Evolutionary conservation across 2,329 filamentous ascomycete species (phyloP).

Genomic region (Venturiaceae sp.): DNA sequence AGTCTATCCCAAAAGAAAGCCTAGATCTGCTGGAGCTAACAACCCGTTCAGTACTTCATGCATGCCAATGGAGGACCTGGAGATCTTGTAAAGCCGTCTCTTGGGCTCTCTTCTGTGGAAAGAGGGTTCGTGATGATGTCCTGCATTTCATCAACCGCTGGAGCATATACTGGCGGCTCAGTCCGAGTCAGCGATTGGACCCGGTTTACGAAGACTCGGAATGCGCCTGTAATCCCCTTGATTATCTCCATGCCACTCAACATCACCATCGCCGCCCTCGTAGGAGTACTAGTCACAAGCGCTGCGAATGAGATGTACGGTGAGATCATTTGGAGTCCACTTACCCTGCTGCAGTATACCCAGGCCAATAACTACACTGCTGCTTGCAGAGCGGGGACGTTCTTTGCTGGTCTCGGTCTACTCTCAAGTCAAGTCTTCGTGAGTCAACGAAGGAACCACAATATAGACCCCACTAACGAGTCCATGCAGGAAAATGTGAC

Average conservation of each 20-base stretch:
- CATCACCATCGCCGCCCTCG: neutral
- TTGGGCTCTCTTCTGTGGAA: conserved; percentile 2
- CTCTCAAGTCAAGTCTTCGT: conserved; percentile 15
- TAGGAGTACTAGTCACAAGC: neutral
- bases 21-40: neutral
- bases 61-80: conserved; percentile 10
- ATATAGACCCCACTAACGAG: conserved; percentile 14
- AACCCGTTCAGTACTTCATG: neutral
- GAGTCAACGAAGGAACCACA: conserved; percentile 12
- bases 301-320: conserved; percentile 12
- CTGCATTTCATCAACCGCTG: conserved; percentile 9
- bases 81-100: conserved; percentile 8
- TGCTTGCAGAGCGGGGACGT: conserved; percentile 16
- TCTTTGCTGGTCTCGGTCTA: conserved; percentile 20
- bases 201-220: conserved; percentile 13
- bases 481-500: conserved; percentile 7
- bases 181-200: conserved; percentile 14
- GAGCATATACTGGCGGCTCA: conserved; percentile 11
- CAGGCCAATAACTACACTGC: conserved; percentile 13
- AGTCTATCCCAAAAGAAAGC: neutral
- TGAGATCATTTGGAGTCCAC: conserved; percentile 14
- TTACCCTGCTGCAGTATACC: conserved; percentile 14
- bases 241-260: conserved; percentile 15
- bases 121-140: conserved; percentile 12
- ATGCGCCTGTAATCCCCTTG: conserved; percentile 11